phyloP scores from a whole-genome alignment of 2,329 filamentous ascomycete species.

The Fusarium verrucosum region DNA sequence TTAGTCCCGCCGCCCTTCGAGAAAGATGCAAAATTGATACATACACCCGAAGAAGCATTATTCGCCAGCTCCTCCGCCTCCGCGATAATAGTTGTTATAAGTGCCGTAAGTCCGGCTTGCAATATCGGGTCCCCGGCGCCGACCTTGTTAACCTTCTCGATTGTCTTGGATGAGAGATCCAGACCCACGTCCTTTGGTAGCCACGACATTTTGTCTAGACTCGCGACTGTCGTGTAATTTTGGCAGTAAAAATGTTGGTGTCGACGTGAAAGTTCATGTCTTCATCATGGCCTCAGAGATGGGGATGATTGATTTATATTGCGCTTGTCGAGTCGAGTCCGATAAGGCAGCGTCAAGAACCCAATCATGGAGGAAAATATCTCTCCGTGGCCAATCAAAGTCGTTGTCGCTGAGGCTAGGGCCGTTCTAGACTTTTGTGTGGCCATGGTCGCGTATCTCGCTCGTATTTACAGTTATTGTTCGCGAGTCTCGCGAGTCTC shows the following conservation, averaged over 20 bases:
- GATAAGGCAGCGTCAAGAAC: constrained; percentile 25
- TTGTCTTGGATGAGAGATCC: neutral
- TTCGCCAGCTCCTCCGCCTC: neutral
- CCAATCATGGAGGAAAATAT: constrained; percentile 11
- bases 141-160: constrained; percentile 22
- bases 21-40: neutral
- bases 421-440: constrained; percentile 31
- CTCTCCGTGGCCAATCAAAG: constrained; percentile 9
- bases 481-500: constrained; percentile 4
- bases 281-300: constrained; percentile 10
- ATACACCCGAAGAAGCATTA: constrained; percentile 27
- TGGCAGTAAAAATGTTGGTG: constrained; percentile 10
- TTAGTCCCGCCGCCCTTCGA: constrained; percentile 8
- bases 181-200: neutral
- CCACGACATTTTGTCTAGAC: neutral
- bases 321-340: constrained; percentile 15
- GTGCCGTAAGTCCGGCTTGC: constrained; percentile 5
- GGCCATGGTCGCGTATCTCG: constrained; percentile 15
- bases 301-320: constrained; percentile 22
- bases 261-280: constrained; percentile 3
- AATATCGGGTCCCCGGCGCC: constrained; percentile 4
- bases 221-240: neutral
- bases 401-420: neutral
- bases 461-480: constrained; percentile 11
- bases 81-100: constrained; percentile 25